Base-by-base conservation (phyloP, 2,329 filamentous ascomycete species). In the Myriosclerotinia scirpicola region DNA sequence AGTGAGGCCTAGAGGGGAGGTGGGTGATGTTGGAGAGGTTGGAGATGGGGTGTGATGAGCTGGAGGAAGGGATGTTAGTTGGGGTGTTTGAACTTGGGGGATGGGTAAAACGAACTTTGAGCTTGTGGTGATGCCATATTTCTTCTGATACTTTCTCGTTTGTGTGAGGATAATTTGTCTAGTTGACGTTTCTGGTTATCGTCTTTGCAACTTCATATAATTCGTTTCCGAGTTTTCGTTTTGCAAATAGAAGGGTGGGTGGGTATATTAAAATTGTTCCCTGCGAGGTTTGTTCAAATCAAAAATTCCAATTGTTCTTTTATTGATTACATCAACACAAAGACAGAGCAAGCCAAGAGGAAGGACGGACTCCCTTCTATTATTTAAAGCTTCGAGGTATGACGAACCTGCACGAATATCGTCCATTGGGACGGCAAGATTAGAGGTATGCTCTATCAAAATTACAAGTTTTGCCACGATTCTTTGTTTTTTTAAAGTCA, bases 61-160 rank as follows among this genome's bases (percentile, higher is more conserved):
- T 48, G 54, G n/a, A 22, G 17, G 9, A 12, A 20, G 4, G n/a
- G 38, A 11, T 52, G 46, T 54, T 15, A 30, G 48, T 63, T 38
- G 30, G 17, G 34, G 15, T 55, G 34, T 20, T 36, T 22, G 20
- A 38, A 26, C 17, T 22, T 11, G 2, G 9, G 38, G 20, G 17
- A 12, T 3, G 46, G 40, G 12, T 34, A 17, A 30, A 36, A 54
- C 50, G 52, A 55, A 64, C 61, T 54, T 36, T 64, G 61, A 22
- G 61, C 40, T 56, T 64, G 22, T 56, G 61, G 61, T 55, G 61
- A 64, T 11, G 61, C 61, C 61, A 64, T 64, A 3, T 34, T 54
- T n/a, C 12, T 54, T 34, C 11, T 9, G 34, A 50, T 11, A 14
- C 14, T 38, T 26, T 38, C 30, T 50, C 8, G 34, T 34, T 40